phyloP scores from a whole-genome alignment of 2,329 filamentous ascomycete species.

The Reticulascus tulasneorum region DNA sequence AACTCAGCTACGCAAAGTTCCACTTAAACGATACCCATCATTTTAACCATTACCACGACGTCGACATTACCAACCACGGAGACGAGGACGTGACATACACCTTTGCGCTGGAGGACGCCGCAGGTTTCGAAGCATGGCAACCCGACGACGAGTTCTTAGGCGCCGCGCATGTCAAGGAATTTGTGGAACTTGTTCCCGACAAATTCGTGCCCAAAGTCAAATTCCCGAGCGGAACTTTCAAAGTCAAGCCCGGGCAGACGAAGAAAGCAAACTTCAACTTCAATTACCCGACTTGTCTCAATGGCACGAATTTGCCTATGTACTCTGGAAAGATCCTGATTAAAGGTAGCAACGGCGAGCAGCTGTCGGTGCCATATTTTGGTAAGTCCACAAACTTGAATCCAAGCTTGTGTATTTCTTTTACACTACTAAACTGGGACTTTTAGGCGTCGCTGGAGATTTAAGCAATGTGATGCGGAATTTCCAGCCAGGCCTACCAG shows the following conservation, averaged over 20 bases:
- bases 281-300: constrained; percentile 18
- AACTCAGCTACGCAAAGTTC: constrained; percentile 43
- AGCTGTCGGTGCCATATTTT: constrained; percentile 26
- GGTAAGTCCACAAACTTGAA: constrained; percentile 10
- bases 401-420: rapidly evolving
- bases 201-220: not conserved
- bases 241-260: constrained; percentile 1
- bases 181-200: constrained; percentile 1
- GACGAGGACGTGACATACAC: constrained; percentile 44
- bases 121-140: constrained; percentile 38
- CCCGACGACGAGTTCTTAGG: constrained; percentile 6
- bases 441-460: constrained; percentile 21
- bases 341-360: constrained; percentile 24
- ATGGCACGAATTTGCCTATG: constrained; percentile 19
- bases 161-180: too few species aligned
- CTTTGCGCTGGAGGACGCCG: constrained; percentile 44
- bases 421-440: not conserved
- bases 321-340: constrained; percentile 29
- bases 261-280: constrained; percentile 17
- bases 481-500: too few species aligned
- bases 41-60: constrained; percentile 42
- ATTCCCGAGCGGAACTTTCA: constrained; percentile 1
- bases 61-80: constrained; percentile 52
- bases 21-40: constrained; percentile 62
- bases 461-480: too few species aligned